Conservation (phyloP, 2,329 filamentous ascomycete genomes). For the Penicillium brasilianum region DNA sequence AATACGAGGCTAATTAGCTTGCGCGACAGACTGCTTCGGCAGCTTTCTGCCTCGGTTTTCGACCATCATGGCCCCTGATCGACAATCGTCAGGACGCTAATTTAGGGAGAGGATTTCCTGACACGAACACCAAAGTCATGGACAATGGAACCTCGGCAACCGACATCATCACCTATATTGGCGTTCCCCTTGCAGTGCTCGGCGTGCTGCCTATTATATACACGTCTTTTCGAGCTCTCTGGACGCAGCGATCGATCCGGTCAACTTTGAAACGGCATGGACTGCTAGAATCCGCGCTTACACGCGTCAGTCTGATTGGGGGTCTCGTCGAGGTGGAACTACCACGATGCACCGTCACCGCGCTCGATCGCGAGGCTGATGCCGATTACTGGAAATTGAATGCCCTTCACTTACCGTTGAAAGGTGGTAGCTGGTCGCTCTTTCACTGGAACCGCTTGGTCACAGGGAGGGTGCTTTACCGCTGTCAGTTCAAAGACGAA, state of each 20-base stretch:
- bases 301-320: slow-evolving; percentile 12
- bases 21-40: not conserved
- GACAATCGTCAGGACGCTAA: not conserved
- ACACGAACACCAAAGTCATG: not conserved
- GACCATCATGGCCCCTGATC: slow-evolving; percentile 1
- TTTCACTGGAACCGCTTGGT: slow-evolving; percentile 14
- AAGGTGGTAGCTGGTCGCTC: slow-evolving; percentile 11
- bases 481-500: slow-evolving; percentile 13
- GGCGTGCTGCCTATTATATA: slow-evolving; percentile 12
- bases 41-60: not conserved
- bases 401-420: not conserved
- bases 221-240: slow-evolving; percentile 9
- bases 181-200: slow-evolving; percentile 11
- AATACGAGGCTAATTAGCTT: not conserved
- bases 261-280: not conserved
- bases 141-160: slow-evolving; percentile 1
- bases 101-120: not conserved
- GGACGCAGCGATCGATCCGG: slow-evolving; percentile 11
- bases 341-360: slow-evolving; percentile 7
- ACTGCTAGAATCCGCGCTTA: slow-evolving; percentile 6
- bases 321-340: slow-evolving; percentile 13
- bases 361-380: slow-evolving; percentile 11
- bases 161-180: slow-evolving; percentile 14
- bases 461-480: slow-evolving; percentile 10
- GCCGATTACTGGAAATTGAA: slow-evolving; percentile 13